Base-by-base conservation (phyloP, 495 filamentous ascomycete genomes). In the Aspergillus sclerotiicarbonarius region DNA sequence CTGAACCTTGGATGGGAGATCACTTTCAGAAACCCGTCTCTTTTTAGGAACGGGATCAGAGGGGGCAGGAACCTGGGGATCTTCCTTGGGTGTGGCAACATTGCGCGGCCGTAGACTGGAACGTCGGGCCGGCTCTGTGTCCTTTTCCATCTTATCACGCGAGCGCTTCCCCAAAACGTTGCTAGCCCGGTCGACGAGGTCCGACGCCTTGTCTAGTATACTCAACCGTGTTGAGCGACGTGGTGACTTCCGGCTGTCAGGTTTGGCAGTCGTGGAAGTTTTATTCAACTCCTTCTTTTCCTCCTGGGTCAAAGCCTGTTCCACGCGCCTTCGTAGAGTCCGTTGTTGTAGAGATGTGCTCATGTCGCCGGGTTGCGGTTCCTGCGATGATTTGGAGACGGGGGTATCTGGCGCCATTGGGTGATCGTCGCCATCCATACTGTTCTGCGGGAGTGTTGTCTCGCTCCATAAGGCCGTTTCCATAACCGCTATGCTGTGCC, bases 91-190 rank as follows among this genome's bases (percentile, higher is more conserved):
- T 2, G 64, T 39, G 31, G 64, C 62, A 49, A 62, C 44, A 44
- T 71, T 57, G 67, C 76, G 70, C 51, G 77, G 70, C 30, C 76
- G 67, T 46, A 78, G 64, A 51, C 73, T 78, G 7, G 74, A 59
- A 47, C 76, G 69, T n/a, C 74, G 72, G 45, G 67, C 67, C 15
- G 71, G 49, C 29, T 73, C 73, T 57, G 78, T 79, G 18, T 70
- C 74, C 45, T 71, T 71, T 49, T 80, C 76, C 51, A 70, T 61
- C 33, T 65, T 61, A 21, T 76, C 77, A 54, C 80, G 67, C 18
- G 77, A 71, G 43, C 84, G 75, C 71, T 86, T 87, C 21, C 84
- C 83, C 50, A 87, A 61, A 45, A 80, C 78, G 62, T 67, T 74
- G 48, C 60, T 73, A 46, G 73, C 72, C 56, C 76, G 73, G 15